A percentile compares a stretch with the other conserved stretches of the same genome.
These are phyloP conservation scores for Erodium moschatum DNA, from an alignment of 441 rosid genomes.

Conservation along the genomic window DNA sequence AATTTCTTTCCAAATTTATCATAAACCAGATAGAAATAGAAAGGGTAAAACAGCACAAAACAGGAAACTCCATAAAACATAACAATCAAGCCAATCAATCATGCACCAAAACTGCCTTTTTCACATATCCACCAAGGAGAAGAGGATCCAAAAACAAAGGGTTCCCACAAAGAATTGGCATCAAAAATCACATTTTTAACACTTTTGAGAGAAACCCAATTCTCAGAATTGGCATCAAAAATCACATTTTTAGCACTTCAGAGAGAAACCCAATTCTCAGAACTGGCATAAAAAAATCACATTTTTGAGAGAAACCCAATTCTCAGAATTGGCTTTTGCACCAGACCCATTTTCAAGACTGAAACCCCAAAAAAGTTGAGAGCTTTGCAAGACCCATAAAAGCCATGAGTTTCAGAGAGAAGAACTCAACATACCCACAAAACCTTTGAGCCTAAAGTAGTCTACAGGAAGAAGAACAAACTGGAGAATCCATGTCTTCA, in stretches of 20 bases:
- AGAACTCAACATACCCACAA: slow-evolving; percentile 19
- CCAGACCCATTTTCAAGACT: no score
- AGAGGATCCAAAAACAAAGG: neutral
- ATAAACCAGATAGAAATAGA: neutral
- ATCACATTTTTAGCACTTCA: neutral
- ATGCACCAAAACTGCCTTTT: neutral
- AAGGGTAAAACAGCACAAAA: neutral
- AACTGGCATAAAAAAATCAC: neutral
- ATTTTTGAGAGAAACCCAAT: neutral
- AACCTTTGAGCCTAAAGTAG: slow-evolving; percentile 10
- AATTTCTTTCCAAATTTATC: slow-evolving; percentile 13
- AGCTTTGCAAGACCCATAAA: neutral
- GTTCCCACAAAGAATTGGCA: neutral
- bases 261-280: neutral
- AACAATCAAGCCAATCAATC: neutral
- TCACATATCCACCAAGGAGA: neutral
- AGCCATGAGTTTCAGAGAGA: neutral
- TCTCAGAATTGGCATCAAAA: neutral
- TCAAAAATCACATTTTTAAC: neutral
- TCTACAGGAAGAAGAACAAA: slow-evolving; percentile 4
- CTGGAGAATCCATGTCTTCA: slow-evolving; percentile 18
- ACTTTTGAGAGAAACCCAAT: neutral
- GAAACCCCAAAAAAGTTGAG: neutral
- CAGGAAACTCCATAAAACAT: neutral
- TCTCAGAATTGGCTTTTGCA: neutral